Evolutionary conservation across 768 basidiomycete species (phyloP), one percentile per base, ranked within the genome.

Genomic region (Coprinopsis sp.): DNA sequence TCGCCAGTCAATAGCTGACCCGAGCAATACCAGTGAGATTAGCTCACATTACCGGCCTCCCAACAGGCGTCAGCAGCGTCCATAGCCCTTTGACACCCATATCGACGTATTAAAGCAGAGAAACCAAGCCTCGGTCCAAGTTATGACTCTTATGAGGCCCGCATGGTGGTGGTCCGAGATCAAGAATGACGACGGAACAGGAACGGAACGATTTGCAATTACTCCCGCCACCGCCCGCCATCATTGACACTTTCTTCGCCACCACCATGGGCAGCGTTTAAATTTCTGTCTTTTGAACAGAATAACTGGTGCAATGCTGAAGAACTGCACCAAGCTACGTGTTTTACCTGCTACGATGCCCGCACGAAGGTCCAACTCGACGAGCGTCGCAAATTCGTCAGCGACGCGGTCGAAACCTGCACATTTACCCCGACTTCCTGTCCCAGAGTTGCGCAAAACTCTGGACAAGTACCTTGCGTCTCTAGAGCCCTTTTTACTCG

Each of bases 31-130:
- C 33, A 24, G 40, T 23, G 7, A 14, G 22, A 18, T 16, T 22
- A 13, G 71, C 82, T 58, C 61, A 95, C 94, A 90, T 77, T 55
- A 97, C 86, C 36, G 95, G 95, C 47, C 95, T 79, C 24, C 92
- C 93, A 30, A 95, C 91, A n/a, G 95, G 95, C 11, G 78, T 78
- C 47, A 99, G 70, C 11, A 99, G 81, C 51, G 76, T 86, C 95
- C 95, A 99, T 54, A 99, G 70, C 24, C 91, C 91, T 66, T 97
- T 94, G 42, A 98, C 94, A 80, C 95, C 95, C 95, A 97, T 93
- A 18, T 11, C n/a, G n/a, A n/a, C n/a, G n/a, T n/a, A n/a, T n/a
- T n/a, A n/a, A n/a, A n/a, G n/a, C n/a, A n/a, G n/a, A n/a, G n/a
- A n/a, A n/a, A n/a, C n/a, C n/a, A n/a, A n/a, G n/a, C n/a, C n/a